A percentile compares a stretch with the other conserved stretches of the same genome.
These are phyloP conservation scores for Kodamaea fungicola DNA, from an alignment of 1,139 yeast genomes.

Conservation along the genomic window DNA sequence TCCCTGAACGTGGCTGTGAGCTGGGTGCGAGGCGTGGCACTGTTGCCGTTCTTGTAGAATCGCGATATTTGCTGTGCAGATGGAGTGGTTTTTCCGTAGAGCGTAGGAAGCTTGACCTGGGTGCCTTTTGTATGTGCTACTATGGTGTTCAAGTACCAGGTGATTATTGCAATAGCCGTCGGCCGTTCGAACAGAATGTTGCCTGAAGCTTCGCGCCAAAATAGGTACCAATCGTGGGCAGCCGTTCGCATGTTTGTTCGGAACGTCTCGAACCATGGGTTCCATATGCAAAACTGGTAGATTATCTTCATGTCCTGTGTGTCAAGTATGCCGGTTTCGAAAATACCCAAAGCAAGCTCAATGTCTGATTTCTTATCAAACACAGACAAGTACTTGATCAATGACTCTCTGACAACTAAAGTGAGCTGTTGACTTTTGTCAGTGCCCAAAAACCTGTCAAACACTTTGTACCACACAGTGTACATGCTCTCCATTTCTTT, in stretches of 20 bases:
- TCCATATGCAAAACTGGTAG: constrained; percentile 31
- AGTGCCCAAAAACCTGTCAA: constrained; percentile 9
- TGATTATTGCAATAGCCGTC: constrained; percentile 7
- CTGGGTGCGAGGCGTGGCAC: too few relatives aligned
- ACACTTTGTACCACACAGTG: constrained; percentile 11
- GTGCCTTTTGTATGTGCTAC: constrained; percentile 8
- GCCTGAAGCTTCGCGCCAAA: constrained; percentile 6
- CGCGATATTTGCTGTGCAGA: too few relatives aligned
- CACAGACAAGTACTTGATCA: constrained; percentile 2
- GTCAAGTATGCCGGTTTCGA: constrained; percentile 5
- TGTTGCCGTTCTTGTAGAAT: too few relatives aligned
- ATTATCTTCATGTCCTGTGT: constrained; percentile 10
- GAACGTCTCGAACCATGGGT: constrained; percentile 20
- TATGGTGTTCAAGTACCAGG: constrained; percentile 28
- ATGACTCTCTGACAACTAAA: neutral
- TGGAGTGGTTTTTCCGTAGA: constrained; percentile 9
- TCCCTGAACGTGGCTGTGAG: constrained; percentile 36
- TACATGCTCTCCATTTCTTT: constrained; percentile 5
- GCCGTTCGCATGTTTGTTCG: constrained; percentile 1
- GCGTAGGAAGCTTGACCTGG: constrained; percentile 14
- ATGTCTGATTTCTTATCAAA: neutral
- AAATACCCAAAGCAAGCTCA: constrained; percentile 3
- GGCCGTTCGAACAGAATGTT: neutral
- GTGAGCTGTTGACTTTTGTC: neutral
- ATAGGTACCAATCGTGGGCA: constrained; percentile 4